Conservation (phyloP, 495 filamentous ascomycete species). For the Aspergillus olivimuriae region DNA sequence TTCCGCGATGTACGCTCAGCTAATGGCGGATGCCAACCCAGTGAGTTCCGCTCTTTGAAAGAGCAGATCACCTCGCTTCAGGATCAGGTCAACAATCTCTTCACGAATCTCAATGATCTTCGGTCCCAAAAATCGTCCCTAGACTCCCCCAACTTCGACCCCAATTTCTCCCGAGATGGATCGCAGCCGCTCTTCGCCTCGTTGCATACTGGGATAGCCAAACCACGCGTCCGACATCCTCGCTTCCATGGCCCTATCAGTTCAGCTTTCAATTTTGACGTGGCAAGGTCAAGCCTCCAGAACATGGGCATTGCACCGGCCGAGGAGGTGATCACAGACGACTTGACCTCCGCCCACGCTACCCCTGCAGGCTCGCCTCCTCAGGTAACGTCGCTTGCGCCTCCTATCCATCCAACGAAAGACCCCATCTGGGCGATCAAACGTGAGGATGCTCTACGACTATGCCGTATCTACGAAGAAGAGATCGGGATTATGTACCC, state of each 20-base stretch:
- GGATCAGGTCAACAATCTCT: slow-evolving; percentile 74
- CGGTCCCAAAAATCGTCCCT: slow-evolving; percentile 35
- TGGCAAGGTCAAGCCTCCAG: slow-evolving; percentile 79
- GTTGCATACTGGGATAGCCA: slow-evolving; percentile 24
- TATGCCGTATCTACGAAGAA: slow-evolving; percentile 71
- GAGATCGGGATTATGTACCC: slow-evolving; percentile 87
- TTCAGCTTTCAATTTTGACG: slow-evolving; percentile 77
- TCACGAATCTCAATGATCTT: slow-evolving; percentile 60
- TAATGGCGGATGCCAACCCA: slow-evolving; percentile 13
- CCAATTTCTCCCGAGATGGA: slow-evolving; percentile 29
- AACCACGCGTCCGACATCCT: slow-evolving; percentile 45
- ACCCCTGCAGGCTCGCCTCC: slow-evolving; percentile 49
- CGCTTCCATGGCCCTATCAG: slow-evolving; percentile 82
- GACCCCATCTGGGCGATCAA: slow-evolving; percentile 73
- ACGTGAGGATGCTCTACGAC: slow-evolving; percentile 63
- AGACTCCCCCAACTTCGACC: slow-evolving; percentile 35
- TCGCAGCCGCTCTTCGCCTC: slow-evolving; percentile 32
- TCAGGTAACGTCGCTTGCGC: slow-evolving; percentile 15
- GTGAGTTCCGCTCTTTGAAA: slow-evolving; percentile 74
- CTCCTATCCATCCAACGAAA: slow-evolving; percentile 38
- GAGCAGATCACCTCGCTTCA: slow-evolving; percentile 69
- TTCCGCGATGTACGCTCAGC: neutral
- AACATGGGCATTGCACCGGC: slow-evolving; percentile 70
- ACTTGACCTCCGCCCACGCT: slow-evolving; percentile 42
- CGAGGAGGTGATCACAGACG: slow-evolving; percentile 55